These are phyloP conservation scores for Citrullus amarus DNA, from an alignment of 306 rosid genomes.

Conservation along the genomic window DNA sequence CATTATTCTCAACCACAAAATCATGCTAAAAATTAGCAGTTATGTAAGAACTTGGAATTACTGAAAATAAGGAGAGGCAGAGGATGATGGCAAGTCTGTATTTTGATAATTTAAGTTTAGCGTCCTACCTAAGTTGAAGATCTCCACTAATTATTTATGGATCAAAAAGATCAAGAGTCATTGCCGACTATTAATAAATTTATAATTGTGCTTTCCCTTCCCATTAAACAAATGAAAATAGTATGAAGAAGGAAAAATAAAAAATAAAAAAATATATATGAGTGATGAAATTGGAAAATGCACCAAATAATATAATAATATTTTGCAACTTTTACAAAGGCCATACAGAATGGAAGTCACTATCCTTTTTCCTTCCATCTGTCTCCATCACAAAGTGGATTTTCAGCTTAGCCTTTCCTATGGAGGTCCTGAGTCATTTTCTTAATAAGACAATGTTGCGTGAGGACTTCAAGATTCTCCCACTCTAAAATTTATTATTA, in stretches of 20 bases:
- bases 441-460: neutral
- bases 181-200: neutral
- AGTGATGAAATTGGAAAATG: neutral
- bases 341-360: conserved; percentile 3
- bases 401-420: neutral
- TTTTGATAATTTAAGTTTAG: neutral
- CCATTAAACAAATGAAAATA: neutral
- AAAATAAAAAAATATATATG: too few species aligned
- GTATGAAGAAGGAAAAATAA: neutral
- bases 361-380: neutral
- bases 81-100: neutral
- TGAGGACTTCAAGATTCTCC: neutral
- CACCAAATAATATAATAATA: neutral
- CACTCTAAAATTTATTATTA: too few species aligned
- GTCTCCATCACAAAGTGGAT: conserved; percentile 6
- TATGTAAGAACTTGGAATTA: neutral
- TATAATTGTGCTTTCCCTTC: neutral
- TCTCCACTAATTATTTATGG: conserved; percentile 2
- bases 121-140: neutral
- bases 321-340: neutral
- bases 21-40: neutral
- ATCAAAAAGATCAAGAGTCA: neutral
- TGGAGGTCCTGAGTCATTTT: neutral
- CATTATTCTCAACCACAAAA: neutral
- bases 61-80: neutral